These are phyloP conservation scores for Geranium incanum DNA, from an alignment of 441 rosid genomes.

Conservation along the genomic window DNA sequence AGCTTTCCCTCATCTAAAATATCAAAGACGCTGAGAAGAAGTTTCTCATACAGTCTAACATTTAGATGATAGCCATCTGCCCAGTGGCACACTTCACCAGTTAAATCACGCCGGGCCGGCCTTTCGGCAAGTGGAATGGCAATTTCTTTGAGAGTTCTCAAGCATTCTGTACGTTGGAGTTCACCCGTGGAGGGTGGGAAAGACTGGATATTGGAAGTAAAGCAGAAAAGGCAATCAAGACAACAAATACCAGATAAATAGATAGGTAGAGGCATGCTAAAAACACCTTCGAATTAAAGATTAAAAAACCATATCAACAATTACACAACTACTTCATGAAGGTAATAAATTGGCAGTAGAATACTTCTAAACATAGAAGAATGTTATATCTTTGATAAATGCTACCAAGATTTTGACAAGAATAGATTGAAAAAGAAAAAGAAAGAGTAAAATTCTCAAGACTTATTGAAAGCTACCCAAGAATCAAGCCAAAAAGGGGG, in stretches of 20 bases:
- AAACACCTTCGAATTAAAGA: background rate
- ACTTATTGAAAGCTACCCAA: background rate
- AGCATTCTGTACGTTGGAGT: slow-evolving; percentile 85
- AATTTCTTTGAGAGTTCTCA: slow-evolving; percentile 82
- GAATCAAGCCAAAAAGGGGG: background rate
- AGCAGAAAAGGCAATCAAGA: slow-evolving; percentile 21
- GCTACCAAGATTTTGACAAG: background rate
- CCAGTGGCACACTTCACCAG: slow-evolving; percentile 99
- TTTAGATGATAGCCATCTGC: slow-evolving; percentile 97
- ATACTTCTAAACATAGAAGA: background rate
- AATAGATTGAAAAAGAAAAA: background rate
- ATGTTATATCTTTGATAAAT: background rate
- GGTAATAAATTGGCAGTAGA: background rate
- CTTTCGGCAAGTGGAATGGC: slow-evolving; percentile 94
- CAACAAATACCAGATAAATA: background rate
- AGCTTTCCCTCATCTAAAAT: slow-evolving; percentile 93
- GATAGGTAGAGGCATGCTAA: background rate
- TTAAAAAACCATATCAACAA: background rate
- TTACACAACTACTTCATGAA: background rate
- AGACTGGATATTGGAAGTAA: slow-evolving; percentile 40
- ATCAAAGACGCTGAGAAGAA: slow-evolving; percentile 91
- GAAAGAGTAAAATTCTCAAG: background rate
- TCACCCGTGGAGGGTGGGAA: slow-evolving; percentile 81
- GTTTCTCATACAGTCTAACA: slow-evolving; percentile 81
- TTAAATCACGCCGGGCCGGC: slow-evolving; percentile 95